These are phyloP conservation scores for Persicaria maculosa DNA, from an alignment of 148 eudicot species.

Conservation along the genomic window DNA sequence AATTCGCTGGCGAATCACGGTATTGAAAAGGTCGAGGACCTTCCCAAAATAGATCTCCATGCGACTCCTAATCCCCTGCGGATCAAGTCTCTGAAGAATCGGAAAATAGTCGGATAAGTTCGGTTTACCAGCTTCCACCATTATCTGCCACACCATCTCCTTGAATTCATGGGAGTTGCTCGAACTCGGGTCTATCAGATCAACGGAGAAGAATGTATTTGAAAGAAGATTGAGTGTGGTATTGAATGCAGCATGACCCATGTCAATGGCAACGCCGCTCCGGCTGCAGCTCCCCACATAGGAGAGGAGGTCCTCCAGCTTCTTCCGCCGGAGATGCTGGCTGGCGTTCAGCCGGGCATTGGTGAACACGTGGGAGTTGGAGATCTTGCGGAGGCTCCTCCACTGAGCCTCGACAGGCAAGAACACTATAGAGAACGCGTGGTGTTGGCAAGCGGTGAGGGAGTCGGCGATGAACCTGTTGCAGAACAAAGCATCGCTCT, in stretches of 20 bases:
- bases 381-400: constrained; percentile 3
- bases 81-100: background rate
- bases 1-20: background rate
- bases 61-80: constrained; percentile 1
- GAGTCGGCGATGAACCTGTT: constrained; percentile 4
- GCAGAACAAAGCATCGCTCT: background rate
- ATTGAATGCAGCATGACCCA: constrained; percentile 1
- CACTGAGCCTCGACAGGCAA: background rate
- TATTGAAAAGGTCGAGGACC: background rate
- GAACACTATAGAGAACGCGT: background rate
- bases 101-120: constrained; percentile 12
- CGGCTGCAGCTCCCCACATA: background rate
- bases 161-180: background rate
- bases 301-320: constrained; percentile 3
- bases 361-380: constrained; percentile 3
- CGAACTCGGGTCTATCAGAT: constrained; percentile 4
- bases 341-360: background rate
- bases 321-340: background rate
- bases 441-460: background rate
- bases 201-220: constrained; percentile 8
- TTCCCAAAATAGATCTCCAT: background rate
- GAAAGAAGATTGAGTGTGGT: background rate
- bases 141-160: constrained; percentile 10
- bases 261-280: background rate
- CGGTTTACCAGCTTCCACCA: constrained; percentile 12